Conservation (phyloP, 495 filamentous ascomycete genomes). For the Xylaria acuta region DNA sequence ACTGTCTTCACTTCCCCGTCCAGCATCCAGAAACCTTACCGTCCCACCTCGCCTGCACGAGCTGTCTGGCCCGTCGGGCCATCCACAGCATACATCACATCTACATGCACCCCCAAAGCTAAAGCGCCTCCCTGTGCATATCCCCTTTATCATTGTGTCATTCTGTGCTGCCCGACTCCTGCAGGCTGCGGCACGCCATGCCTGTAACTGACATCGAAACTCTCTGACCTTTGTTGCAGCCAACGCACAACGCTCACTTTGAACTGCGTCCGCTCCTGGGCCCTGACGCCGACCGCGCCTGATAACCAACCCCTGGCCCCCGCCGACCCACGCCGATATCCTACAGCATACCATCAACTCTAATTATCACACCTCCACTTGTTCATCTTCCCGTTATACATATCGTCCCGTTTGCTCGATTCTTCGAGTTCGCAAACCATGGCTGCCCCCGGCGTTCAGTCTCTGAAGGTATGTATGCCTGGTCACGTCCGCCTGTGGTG, state of each 20-base stretch:
- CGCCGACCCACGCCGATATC: conserved; percentile 25
- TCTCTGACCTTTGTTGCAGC: conserved; percentile 50
- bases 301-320: conserved; percentile 22
- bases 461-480: conserved; percentile 59
- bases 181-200: conserved; percentile 48
- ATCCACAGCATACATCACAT: conserved; percentile 2
- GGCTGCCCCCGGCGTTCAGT: conserved; percentile 61
- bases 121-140: conserved; percentile 10
- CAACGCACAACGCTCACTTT: conserved; percentile 19
- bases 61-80: conserved; percentile 22
- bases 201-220: conserved; percentile 48
- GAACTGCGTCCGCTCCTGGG: conserved; percentile 30
- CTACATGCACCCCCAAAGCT: background rate
- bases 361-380: conserved; percentile 8
- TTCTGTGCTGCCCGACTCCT: conserved; percentile 40
- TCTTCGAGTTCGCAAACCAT: conserved; percentile 44
- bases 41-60: conserved; percentile 22
- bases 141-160: conserved; percentile 17
- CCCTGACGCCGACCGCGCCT: conserved; percentile 7
- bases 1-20: background rate
- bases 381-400: conserved; percentile 18
- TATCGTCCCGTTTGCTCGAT: conserved; percentile 17
- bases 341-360: conserved; percentile 16
- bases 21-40: background rate
- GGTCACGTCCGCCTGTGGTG: background rate